Evolutionary conservation across 345 rosid species (phyloP).

Genomic region (Salix suchowensis): DNA sequence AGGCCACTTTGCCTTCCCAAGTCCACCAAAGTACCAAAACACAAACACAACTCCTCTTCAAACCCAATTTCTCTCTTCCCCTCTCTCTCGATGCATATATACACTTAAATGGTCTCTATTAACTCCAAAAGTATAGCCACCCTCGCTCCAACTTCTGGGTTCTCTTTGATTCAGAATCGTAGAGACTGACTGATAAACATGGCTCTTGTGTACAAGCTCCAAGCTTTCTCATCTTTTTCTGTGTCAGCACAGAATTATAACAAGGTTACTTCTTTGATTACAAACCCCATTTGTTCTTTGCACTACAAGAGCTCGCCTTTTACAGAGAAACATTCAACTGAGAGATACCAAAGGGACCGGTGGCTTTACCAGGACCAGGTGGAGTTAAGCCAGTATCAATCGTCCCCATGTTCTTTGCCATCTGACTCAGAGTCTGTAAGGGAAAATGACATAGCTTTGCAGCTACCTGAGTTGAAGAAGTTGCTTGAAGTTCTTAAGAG

Average conservation of each 20-base stretch:
- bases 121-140: background rate
- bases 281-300: conserved; percentile 13
- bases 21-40: background rate
- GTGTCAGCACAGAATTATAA: background rate
- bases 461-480: conserved; percentile 86
- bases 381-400: background rate
- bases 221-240: conserved; percentile 4
- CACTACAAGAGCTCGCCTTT: conserved; percentile 16
- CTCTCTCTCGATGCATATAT: background rate
- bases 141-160: background rate
- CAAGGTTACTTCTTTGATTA: conserved; percentile 1
- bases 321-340: conserved; percentile 26
- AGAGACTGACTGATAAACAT: background rate
- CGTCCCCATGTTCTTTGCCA: conserved; percentile 12
- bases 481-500: conserved; percentile 64
- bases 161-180: background rate
- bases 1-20: conserved; percentile 9
- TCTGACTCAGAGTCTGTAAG: conserved; percentile 43
- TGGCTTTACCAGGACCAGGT: conserved; percentile 19
- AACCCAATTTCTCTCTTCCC: background rate
- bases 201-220: conserved; percentile 18
- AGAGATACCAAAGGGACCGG: conserved; percentile 24
- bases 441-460: conserved; percentile 73
- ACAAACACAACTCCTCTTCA: background rate
- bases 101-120: conserved; percentile 13